phyloP scores from a whole-genome alignment of 768 basidiomycete genomes.

The Brasilioporus rufonigricans region DNA sequence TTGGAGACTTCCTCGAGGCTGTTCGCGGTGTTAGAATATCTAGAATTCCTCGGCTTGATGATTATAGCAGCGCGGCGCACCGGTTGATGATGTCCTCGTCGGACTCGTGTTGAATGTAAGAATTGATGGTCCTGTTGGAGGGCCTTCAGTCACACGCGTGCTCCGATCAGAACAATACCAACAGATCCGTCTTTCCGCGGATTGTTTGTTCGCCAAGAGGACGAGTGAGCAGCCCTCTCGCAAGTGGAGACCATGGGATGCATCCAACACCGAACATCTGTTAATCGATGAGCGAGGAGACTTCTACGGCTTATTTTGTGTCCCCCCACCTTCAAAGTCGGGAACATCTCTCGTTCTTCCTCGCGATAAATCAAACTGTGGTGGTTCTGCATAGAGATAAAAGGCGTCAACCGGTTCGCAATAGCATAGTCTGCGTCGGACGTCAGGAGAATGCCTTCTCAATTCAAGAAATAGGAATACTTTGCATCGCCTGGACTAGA shows the following conservation, averaged over 20 bases:
- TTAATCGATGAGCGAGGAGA: neutral
- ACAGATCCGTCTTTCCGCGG: too few species aligned
- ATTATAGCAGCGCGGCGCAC: neutral
- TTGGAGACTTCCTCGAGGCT: constrained; percentile 10
- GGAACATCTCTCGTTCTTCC: too few species aligned
- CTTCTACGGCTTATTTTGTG: neutral
- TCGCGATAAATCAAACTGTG: too few species aligned
- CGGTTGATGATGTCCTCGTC: constrained; percentile 9
- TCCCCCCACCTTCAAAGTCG: neutral
- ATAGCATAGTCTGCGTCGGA: too few species aligned
- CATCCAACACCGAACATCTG: neutral
- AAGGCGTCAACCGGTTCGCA: too few species aligned
- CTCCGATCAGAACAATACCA: neutral
- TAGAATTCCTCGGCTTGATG: neutral
- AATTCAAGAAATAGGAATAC: neutral
- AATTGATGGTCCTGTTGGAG: neutral
- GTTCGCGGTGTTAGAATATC: neutral
- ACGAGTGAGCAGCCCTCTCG: too few species aligned
- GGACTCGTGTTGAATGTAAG: constrained; percentile 10
- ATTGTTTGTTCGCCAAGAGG: too few species aligned
- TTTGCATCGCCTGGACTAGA: too few species aligned
- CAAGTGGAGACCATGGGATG: too few species aligned
- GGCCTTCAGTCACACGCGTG: neutral
- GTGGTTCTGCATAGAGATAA: too few species aligned
- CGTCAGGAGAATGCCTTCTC: too few species aligned